Evolutionary conservation across 2,329 filamentous ascomycete genomes (phyloP), one percentile per base, ranked within the genome.

Genomic region (Xylariaceae sp.): DNA sequence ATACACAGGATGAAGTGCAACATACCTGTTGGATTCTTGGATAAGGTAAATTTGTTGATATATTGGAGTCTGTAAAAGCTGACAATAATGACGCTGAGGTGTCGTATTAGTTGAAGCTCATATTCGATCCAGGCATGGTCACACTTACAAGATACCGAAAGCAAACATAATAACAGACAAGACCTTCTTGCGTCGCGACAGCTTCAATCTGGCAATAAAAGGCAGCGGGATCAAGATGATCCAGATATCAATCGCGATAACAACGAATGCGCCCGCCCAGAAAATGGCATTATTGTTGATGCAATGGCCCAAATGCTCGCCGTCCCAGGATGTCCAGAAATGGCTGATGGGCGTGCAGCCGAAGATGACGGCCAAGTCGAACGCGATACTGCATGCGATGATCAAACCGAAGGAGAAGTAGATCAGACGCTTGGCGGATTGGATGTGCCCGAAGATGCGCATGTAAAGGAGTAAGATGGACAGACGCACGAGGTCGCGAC

Each of bases 91-190:
- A 55, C 53, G 8, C 53, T 55, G 15, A 42, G 35, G n/a, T 9
- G 30, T 2, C 2, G 7, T 9, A 45, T 55, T 11, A 55, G 53
- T 39, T n/a, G 15, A 17, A n/a, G 13, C 30, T 15, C 53, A 34
- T 5, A 35, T 11, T 17, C 8, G 18, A 37, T 48, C 34, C 13
- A 51, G 48, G 9, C 34, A 17, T 3, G 18, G 37, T 6, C 5
- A 18, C 30, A 55, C 53, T 55, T 55, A 57, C 56, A 58, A 49
- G 23, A 58, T 15, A 17, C 56, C 56, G 17, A 58, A 58, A 53
- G 67, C 63, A 61, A 73, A 73, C 70, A 72, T 73, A 53, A 66
- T 60, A 17, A 70, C 60, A 18, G 71, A 68, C 59, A 71, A 67
- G 1, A 67, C 51, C 64, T 67, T 72, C 62, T 71, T 72, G 55